Conservation (phyloP, 2,329 filamentous ascomycete genomes). For the Rhinocladiella similis region DNA sequence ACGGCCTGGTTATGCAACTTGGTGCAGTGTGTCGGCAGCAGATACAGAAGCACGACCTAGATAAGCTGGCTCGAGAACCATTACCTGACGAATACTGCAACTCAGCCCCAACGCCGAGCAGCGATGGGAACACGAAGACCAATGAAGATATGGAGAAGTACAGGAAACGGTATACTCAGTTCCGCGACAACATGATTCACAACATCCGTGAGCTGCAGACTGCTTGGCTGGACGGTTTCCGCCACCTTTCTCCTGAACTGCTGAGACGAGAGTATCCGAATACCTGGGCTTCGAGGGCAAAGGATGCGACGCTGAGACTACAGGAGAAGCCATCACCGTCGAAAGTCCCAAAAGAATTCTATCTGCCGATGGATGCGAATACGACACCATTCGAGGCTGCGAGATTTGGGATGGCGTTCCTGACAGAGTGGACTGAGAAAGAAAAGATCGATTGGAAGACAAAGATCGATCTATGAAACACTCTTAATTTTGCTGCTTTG, state of each 20-base stretch:
- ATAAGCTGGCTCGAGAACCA: conserved; percentile 43
- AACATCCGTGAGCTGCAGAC: conserved; percentile 43
- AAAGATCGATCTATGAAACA: conserved; percentile 39
- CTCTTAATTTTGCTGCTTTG: too few relatives aligned
- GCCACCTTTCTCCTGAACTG: conserved; percentile 41
- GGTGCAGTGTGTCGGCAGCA: conserved; percentile 49
- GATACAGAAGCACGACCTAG: conserved; percentile 46
- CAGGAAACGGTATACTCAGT: conserved; percentile 41
- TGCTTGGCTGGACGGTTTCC: conserved; percentile 45
- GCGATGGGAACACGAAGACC: conserved; percentile 40
- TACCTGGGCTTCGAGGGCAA: conserved; percentile 45
- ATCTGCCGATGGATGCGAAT: conserved; percentile 43
- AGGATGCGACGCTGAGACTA: conserved; percentile 39
- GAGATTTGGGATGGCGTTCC: conserved; percentile 44
- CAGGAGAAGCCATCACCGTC: conserved; percentile 30
- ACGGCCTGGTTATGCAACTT: conserved; percentile 46
- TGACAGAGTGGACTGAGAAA: conserved; percentile 48
- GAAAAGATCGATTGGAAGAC: conserved; percentile 48
- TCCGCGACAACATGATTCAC: conserved; percentile 42
- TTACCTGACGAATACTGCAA: conserved; percentile 41
- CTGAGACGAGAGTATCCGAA: conserved; percentile 43
- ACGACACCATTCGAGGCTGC: conserved; percentile 47
- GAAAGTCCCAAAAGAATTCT: conserved; percentile 38
- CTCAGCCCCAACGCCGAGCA: conserved; percentile 44
- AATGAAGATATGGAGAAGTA: conserved; percentile 36